Percentiles rank a stretch among this genome's conserved stretches.
Evolutionary conservation across 2,329 filamentous ascomycete species (phyloP).

Genomic region (Pyrenophora graminea): DNA sequence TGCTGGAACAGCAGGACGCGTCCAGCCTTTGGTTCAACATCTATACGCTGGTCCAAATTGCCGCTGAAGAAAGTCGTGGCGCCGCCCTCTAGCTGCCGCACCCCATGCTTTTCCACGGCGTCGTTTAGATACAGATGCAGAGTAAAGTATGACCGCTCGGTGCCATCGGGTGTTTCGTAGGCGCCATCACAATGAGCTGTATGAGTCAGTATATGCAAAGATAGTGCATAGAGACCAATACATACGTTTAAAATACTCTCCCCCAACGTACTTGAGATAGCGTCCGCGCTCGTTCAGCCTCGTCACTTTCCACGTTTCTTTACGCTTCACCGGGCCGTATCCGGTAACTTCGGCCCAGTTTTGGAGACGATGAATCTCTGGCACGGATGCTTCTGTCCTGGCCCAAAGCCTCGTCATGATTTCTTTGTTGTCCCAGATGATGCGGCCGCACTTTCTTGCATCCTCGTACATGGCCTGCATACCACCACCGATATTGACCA

Average conservation of each 20-base stretch:
- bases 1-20: slow-evolving; percentile 63
- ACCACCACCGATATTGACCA: slow-evolving; percentile 69
- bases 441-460: slow-evolving; percentile 72
- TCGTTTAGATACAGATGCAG: slow-evolving; percentile 62
- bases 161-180: slow-evolving; percentile 62
- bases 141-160: slow-evolving; percentile 58
- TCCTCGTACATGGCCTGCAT: slow-evolving; percentile 61
- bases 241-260: slow-evolving; percentile 70
- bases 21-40: slow-evolving; percentile 57
- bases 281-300: slow-evolving; percentile 74
- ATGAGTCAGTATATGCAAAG: slow-evolving; percentile 16
- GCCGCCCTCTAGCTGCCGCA: slow-evolving; percentile 54
- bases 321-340: slow-evolving; percentile 48
- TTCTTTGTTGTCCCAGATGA: slow-evolving; percentile 71
- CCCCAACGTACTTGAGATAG: slow-evolving; percentile 72
- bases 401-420: slow-evolving; percentile 67
- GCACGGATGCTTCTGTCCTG: slow-evolving; percentile 55
- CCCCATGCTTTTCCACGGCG: slow-evolving; percentile 33
- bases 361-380: slow-evolving; percentile 54
- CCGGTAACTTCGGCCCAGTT: slow-evolving; percentile 50
- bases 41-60: slow-evolving; percentile 39
- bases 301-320: slow-evolving; percentile 50
- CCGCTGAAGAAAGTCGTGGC: slow-evolving; percentile 58
- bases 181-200: slow-evolving; percentile 68
- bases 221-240: not conserved